These are phyloP conservation scores for Clarkia xantiana DNA, from an alignment of 345 rosid species.

Conservation along the genomic window DNA sequence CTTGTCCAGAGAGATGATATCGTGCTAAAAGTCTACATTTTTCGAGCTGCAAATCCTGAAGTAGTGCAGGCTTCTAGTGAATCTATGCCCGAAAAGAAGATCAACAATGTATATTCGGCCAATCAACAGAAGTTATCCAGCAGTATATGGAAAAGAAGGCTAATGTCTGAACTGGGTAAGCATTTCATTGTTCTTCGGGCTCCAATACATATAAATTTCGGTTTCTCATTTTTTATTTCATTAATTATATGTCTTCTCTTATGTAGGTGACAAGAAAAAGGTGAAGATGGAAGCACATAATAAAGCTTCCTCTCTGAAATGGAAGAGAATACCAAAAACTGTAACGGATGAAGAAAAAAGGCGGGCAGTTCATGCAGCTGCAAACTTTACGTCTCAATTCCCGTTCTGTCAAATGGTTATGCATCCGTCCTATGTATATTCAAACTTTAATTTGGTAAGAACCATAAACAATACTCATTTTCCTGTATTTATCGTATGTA, in stretches of 20 bases:
- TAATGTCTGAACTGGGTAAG: slow-evolving; percentile 54
- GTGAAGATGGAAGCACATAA: slow-evolving; percentile 30
- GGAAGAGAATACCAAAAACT: slow-evolving; percentile 63
- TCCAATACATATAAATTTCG: slow-evolving; percentile 7
- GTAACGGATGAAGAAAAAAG: slow-evolving; percentile 75
- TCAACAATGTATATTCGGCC: too few species aligned
- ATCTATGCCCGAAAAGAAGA: too few species aligned
- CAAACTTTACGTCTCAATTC: slow-evolving; percentile 53
- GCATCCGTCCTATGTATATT: slow-evolving; percentile 67
- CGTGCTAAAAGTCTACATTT: slow-evolving; percentile 11
- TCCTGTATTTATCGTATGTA: too few species aligned
- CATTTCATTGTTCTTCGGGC: slow-evolving; percentile 6
- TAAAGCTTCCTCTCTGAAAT: slow-evolving; percentile 56
- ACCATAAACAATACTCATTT: too few species aligned
- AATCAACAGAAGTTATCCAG: too few species aligned
- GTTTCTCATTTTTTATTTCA: too few species aligned
- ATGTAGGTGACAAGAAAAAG: slow-evolving; percentile 24
- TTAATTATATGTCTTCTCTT: slow-evolving; percentile 1
- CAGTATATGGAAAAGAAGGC: slow-evolving; percentile 57
- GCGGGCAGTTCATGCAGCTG: slow-evolving; percentile 57
- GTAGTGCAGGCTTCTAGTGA: too few species aligned
- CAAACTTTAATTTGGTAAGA: not conserved
- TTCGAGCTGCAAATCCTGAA: slow-evolving; percentile 1
- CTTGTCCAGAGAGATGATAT: not conserved
- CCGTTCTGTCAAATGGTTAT: slow-evolving; percentile 81